Evolutionary conservation across 768 basidiomycete genomes (phyloP).

Genomic region (Termitomyces sp.): DNA sequence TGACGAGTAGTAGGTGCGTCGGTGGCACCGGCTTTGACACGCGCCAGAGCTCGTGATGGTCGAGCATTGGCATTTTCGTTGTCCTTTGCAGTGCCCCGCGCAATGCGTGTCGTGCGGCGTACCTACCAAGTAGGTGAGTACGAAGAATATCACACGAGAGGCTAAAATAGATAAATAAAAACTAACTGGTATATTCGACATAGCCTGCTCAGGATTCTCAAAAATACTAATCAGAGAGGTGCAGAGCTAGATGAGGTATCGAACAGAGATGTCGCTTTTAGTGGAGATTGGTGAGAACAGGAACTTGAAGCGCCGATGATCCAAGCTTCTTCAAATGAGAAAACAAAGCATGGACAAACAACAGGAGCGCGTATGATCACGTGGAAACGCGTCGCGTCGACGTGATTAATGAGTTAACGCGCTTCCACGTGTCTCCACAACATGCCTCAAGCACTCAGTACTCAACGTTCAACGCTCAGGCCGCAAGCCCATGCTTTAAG

Average conservation of each 20-base stretch:
- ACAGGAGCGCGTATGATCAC: constrained; percentile 16
- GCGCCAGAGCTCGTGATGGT: constrained; percentile 49
- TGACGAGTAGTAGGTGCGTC: constrained; percentile 30
- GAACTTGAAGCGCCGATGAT: constrained; percentile 1
- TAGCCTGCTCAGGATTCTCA: background rate
- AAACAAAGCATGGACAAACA: constrained; percentile 17
- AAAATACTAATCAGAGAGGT: constrained; percentile 5
- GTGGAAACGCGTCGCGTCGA: constrained; percentile 14
- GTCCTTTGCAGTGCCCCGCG: constrained; percentile 53
- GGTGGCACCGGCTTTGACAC: constrained; percentile 48
- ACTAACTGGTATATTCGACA: constrained; percentile 37
- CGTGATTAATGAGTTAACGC: constrained; percentile 13
- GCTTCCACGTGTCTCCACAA: background rate
- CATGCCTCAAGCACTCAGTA: too few relatives aligned
- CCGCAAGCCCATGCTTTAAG: too few relatives aligned
- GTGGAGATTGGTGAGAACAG: constrained; percentile 9
- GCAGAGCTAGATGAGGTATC: background rate
- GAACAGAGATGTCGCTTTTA: background rate
- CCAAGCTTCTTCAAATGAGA: constrained; percentile 5
- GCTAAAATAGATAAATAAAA: background rate
- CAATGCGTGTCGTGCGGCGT: constrained; percentile 61
- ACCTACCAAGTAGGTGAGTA: constrained; percentile 38
- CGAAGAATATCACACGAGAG: too few relatives aligned
- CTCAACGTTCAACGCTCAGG: too few relatives aligned
- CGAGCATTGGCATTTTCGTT: constrained; percentile 72